Percentiles rank a stretch among this genome's conserved stretches.
These are phyloP conservation scores for Candida gorgasii DNA, from an alignment of 805 yeast genomes.

Conservation along the genomic window DNA sequence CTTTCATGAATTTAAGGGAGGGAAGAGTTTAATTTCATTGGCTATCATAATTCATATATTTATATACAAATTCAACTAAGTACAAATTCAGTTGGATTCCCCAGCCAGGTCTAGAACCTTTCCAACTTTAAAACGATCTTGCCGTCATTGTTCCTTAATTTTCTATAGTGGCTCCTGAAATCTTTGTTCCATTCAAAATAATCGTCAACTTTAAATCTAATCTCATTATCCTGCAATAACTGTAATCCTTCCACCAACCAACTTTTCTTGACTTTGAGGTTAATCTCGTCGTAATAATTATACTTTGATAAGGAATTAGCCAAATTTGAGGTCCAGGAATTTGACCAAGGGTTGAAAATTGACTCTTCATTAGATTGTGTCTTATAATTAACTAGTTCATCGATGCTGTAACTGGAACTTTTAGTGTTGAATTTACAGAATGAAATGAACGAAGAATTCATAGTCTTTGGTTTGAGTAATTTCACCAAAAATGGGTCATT, in stretches of 20 bases:
- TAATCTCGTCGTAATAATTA: constrained; percentile 36
- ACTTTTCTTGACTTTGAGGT: constrained; percentile 23
- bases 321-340: constrained; percentile 32
- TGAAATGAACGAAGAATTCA: constrained; percentile 34
- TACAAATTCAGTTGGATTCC: too few species aligned
- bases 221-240: constrained; percentile 24
- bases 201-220: constrained; percentile 32
- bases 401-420: constrained; percentile 38
- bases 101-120: constrained; percentile 35
- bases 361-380: constrained; percentile 17
- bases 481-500: constrained; percentile 36
- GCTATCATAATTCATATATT: too few species aligned
- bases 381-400: constrained; percentile 23
- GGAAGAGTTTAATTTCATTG: too few species aligned
- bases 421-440: constrained; percentile 32
- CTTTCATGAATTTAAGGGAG: too few species aligned
- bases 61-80: too few species aligned
- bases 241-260: constrained; percentile 39
- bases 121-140: constrained; percentile 39
- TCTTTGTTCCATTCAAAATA: constrained; percentile 41
- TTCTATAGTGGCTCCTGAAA: constrained; percentile 27
- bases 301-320: constrained; percentile 32
- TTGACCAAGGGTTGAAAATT: constrained; percentile 35
- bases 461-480: constrained; percentile 37
- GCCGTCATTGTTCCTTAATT: constrained; percentile 30